A percentile compares a stretch with the other conserved stretches of the same genome.
Evolutionary conservation across 2,329 filamentous ascomycete genomes (phyloP).

Genomic region (Myrmaecium sp.): DNA sequence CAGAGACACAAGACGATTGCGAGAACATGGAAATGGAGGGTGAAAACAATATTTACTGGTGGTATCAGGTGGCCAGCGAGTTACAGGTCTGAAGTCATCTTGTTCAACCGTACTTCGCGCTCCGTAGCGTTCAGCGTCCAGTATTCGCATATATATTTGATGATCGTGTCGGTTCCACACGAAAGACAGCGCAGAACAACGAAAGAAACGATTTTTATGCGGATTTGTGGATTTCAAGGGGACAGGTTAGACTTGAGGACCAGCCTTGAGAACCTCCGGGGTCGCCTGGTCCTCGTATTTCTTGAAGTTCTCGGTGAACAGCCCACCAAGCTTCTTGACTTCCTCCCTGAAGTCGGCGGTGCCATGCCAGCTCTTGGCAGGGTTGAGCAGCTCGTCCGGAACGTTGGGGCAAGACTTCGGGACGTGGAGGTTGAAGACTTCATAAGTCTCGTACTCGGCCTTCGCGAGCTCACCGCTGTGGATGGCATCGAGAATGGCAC

Average conservation of each 20-base stretch:
- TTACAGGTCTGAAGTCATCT: too few relatives aligned
- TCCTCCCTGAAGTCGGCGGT: slow-evolving; percentile 68
- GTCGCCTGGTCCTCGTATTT: slow-evolving; percentile 73
- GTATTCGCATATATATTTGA: too few relatives aligned
- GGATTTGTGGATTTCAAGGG: too few relatives aligned
- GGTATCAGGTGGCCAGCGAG: too few relatives aligned
- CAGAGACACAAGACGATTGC: too few relatives aligned
- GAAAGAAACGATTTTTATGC: too few relatives aligned
- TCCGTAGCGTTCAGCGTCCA: too few relatives aligned
- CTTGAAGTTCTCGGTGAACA: slow-evolving; percentile 96
- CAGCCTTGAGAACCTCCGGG: slow-evolving; percentile 28
- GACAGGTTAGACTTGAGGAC: slow-evolving; percentile 18
- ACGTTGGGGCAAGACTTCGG: slow-evolving; percentile 82
- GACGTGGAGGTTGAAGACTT: slow-evolving; percentile 92
- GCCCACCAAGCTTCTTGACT: slow-evolving; percentile 72
- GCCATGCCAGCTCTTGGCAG: slow-evolving; percentile 80
- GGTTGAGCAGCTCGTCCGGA: slow-evolving; percentile 85
- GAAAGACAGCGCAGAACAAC: too few relatives aligned
- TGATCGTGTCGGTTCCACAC: too few relatives aligned
- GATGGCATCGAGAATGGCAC: slow-evolving; percentile 94
- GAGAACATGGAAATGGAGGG: too few relatives aligned
- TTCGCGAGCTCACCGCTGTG: slow-evolving; percentile 92
- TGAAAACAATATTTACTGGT: too few relatives aligned
- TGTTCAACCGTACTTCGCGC: too few relatives aligned
- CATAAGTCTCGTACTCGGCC: slow-evolving; percentile 85